Evolutionary conservation across 2,329 filamentous ascomycete genomes (phyloP), one percentile per base, ranked within the genome.

Genomic region (Verticillium klebahnii): DNA sequence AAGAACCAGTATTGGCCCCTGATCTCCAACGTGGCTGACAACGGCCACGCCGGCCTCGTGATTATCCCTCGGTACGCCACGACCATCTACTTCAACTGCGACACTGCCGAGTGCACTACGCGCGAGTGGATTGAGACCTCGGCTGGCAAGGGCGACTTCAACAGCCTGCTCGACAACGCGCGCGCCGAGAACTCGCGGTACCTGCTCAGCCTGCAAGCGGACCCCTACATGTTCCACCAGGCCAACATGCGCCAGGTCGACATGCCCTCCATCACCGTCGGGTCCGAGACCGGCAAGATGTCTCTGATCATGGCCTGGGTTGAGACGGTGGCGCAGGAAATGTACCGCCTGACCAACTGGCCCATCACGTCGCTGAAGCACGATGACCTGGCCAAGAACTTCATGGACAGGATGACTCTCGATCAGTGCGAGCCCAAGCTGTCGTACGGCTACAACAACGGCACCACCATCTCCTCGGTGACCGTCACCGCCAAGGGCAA

Each of bases 21-120:
- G 15, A 58, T 58, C 39, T 31, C 79, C 58, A 86, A 74, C 3
- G 76, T 80, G 0, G 77, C 72, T 0, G 68, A 64, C 11, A 84
- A 88, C 66, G 85, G 85, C 0, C 84, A 81, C 65, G 80, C 73
- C 55, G 85, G 85, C 1, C 75, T 86, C 39, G 78, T 79, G 62
- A 78, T 88, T 57, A 82, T 85, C 68, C 84, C 84, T 5, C 82
- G 85, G 55, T 88, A 82, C 57, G 82, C 85, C 1, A 85, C 84
- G 3, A 80, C 82, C 54, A 87, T 88, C 64, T 88, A 87, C 75
- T 88, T 85, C 77, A 87, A 88, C 74, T 88, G 85, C 70, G 81
- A 86, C 67, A 79, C 79, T 15, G 77, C 83, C 1, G 75, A 72
- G 25, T 88, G 85, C 69, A 87, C 85, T 0, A 69, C 81, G n/a